Conservation (phyloP, 441 rosid genomes). For the Macaranga tanarius region DNA sequence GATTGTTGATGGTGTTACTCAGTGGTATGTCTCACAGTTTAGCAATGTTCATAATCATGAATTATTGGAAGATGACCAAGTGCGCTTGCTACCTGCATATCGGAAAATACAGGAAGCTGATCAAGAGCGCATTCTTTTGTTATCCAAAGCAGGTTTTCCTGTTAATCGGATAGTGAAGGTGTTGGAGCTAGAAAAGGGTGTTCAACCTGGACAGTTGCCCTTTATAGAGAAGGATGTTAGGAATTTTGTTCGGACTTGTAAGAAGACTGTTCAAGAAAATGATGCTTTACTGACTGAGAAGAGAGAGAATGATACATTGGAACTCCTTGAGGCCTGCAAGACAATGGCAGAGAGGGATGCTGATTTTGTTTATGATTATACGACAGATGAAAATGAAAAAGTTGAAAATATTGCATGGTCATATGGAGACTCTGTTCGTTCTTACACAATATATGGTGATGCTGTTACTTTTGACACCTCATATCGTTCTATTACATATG, state of each 20-base stretch:
- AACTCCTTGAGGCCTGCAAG: constrained; percentile 81
- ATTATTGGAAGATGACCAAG: constrained; percentile 88
- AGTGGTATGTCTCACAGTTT: constrained; percentile 90
- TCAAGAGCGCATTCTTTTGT: constrained; percentile 81
- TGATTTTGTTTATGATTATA: constrained; percentile 62
- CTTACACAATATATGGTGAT: constrained; percentile 63
- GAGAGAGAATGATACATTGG: constrained; percentile 63
- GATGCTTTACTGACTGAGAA: constrained; percentile 80
- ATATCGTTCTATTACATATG: constrained; percentile 77
- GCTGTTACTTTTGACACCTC: constrained; percentile 71
- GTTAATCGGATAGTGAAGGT: constrained; percentile 82
- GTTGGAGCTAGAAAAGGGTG: constrained; percentile 81
- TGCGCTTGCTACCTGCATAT: constrained; percentile 86
- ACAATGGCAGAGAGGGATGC: constrained; percentile 57
- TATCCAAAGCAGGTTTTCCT: constrained; percentile 92
- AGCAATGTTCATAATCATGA: constrained; percentile 96
- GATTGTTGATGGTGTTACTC: constrained; percentile 52
- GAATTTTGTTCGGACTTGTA: constrained; percentile 78
- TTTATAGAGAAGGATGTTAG: constrained; percentile 93
- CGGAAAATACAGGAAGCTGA: constrained; percentile 84
- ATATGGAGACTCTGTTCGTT: constrained; percentile 59
- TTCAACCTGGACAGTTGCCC: constrained; percentile 80
- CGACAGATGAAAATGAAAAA: constrained; percentile 58
- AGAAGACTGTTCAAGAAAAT: constrained; percentile 78
- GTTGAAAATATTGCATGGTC: constrained; percentile 90